Conservation (phyloP, 192 early-diverging fungal species). For the Coemansia sp. region DNA sequence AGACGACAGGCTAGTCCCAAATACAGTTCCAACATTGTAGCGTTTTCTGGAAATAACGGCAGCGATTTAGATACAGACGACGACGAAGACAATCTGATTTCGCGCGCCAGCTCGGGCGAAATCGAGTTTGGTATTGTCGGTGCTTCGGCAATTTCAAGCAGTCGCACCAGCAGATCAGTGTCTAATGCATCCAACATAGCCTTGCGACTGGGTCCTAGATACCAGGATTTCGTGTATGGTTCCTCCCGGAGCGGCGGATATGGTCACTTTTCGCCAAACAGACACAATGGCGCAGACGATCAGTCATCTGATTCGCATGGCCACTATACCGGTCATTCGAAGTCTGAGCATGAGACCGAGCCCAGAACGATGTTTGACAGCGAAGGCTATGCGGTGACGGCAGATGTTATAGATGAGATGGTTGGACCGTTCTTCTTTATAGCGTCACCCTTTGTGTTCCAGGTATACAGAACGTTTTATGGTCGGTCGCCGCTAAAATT, state of each 20-base stretch:
- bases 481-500: constrained; percentile 13
- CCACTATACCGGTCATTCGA: not conserved
- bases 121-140: constrained; percentile 7
- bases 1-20: constrained; percentile 23
- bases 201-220: not conserved
- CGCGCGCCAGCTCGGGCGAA: not conserved
- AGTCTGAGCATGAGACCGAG: not conserved
- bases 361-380: not conserved
- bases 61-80: constrained; percentile 1
- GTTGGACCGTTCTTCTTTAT: constrained; percentile 37
- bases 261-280: not conserved
- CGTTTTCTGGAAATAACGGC: constrained; percentile 22
- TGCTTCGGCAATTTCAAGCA: not conserved
- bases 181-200: not conserved
- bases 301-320: not conserved
- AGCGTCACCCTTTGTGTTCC: constrained; percentile 2
- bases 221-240: not conserved
- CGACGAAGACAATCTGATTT: not conserved
- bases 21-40: constrained; percentile 6
- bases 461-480: constrained; percentile 24
- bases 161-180: not conserved
- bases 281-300: not conserved
- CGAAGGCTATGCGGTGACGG: constrained; percentile 12
- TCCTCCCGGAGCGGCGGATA: not conserved
- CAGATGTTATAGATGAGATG: constrained; percentile 17